Conservation (phyloP, 2,329 filamentous ascomycete species). For the Aspergillus cejpii region DNA sequence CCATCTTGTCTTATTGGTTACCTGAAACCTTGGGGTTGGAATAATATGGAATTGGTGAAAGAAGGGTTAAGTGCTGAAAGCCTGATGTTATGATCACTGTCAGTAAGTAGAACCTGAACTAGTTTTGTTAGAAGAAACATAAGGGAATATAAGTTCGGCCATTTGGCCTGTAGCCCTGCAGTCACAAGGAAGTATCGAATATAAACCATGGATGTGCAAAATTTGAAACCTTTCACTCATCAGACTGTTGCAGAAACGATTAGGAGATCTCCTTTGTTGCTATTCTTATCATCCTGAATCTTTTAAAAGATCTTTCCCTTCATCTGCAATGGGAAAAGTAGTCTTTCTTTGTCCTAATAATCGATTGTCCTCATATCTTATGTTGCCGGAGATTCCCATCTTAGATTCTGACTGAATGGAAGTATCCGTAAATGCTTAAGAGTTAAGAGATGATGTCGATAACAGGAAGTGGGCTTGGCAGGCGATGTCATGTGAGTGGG, state of each 20-base stretch:
- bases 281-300: neutral
- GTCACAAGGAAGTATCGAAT: neutral
- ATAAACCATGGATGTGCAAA: neutral
- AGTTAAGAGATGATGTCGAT: neutral
- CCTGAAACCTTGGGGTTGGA: neutral
- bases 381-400: too few relatives aligned
- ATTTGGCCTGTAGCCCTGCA: neutral
- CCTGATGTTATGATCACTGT: neutral
- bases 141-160: neutral
- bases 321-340: neutral
- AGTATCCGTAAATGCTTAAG: neutral
- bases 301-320: neutral
- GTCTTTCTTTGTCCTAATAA: neutral
- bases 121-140: neutral
- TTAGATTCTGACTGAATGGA: neutral
- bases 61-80: neutral
- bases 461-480: conserved; percentile 9
- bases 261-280: neutral
- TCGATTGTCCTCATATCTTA: too few relatives aligned
- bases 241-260: neutral
- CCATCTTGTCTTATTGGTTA: neutral
- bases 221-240: neutral
- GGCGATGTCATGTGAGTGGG: conserved; percentile 19
- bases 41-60: neutral
- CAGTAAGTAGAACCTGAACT: neutral